Evolutionary conservation across 139 green algal genomes (phyloP), one percentile per base, ranked within the genome.

Genomic region (Tetraselmis striata): DNA sequence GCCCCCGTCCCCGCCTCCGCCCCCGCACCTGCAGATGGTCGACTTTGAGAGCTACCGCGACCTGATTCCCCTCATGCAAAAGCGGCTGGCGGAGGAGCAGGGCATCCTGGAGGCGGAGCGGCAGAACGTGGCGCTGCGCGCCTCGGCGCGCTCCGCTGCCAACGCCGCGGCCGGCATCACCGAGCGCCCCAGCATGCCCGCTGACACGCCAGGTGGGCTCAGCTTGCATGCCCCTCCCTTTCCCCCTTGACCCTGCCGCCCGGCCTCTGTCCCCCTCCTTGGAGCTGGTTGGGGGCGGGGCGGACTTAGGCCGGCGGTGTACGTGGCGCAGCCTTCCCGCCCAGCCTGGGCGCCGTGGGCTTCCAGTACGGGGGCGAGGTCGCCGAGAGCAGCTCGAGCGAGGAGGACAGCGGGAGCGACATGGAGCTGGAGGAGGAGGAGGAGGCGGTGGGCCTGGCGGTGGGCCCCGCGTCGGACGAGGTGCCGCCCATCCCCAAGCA

Each of bases 21-120:
- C n/a, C n/a, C n/a, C n/a, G n/a, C 45, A 67, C 18, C 0, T 86
- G 79, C 87, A 95, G 92, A 84, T 90, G 59, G 82, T 95, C 31
- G 30, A 30, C 0, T 95, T 95, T 83, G 92, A 95, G 83, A 82
- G 80, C 24, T 95, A 87, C 83, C 78, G 92, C 0, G 92, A 95
- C 80, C 86, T 93, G 1, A 85, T 95, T 0, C 90, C 88, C 74
- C 82, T 93, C 28, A 76, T 83, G 75, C 85, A 87, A 1, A 77
- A 85, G 58, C 84, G 86, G 26, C 26, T 91, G n/a, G 67, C 1
- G 24, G 91, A 94, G 75, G 79, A 75, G 2, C 67, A 86, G 2
- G 90, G 85, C 28, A 77, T 92, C 1, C 75, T 32, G 25, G 78
- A 78, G 22, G 89, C 87, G 0, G 79, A 89, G 74, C 32, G 86